Conservation (phyloP, 2,329 filamentous ascomycete species). For the Fusarium bactridioides region DNA sequence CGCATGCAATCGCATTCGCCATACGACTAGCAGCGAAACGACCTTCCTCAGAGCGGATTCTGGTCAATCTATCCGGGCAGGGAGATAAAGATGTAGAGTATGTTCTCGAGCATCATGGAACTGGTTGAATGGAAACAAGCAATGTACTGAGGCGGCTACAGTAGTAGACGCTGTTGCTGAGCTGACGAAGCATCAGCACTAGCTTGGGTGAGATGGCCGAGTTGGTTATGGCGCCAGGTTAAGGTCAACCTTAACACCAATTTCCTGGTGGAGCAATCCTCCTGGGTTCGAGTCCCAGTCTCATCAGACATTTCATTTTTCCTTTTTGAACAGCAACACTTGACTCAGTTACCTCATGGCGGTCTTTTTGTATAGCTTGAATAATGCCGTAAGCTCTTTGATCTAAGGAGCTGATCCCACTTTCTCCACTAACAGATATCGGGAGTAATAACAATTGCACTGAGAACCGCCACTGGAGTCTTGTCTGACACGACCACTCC, state of each 20-base stretch:
- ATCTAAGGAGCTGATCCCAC: not conserved
- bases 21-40: not conserved
- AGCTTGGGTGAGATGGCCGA: slow-evolving; percentile 3
- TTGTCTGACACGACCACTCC: not conserved
- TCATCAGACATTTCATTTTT: not conserved
- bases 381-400: not conserved
- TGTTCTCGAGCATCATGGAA: not conserved
- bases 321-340: not conserved
- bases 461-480: not conserved
- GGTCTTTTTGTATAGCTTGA: not conserved
- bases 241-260: slow-evolving; percentile 1
- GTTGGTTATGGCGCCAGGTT: slow-evolving; percentile 8
- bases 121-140: not conserved
- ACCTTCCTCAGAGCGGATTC: not conserved
- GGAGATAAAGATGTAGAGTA: slow-evolving; percentile 13
- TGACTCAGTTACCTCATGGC: accelerated
- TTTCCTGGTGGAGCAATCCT: slow-evolving; percentile 6
- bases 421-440: not conserved
- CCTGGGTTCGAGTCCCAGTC: slow-evolving; percentile 5
- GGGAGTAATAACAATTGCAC: not conserved
- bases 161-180: accelerated
- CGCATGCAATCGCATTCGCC: slow-evolving; percentile 2
- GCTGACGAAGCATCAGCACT: not conserved
- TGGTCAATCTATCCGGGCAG: not conserved
- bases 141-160: not conserved